Evolutionary conservation across 2,329 filamentous ascomycete genomes (phyloP).

Genomic region (Tolypocladium tundrense): DNA sequence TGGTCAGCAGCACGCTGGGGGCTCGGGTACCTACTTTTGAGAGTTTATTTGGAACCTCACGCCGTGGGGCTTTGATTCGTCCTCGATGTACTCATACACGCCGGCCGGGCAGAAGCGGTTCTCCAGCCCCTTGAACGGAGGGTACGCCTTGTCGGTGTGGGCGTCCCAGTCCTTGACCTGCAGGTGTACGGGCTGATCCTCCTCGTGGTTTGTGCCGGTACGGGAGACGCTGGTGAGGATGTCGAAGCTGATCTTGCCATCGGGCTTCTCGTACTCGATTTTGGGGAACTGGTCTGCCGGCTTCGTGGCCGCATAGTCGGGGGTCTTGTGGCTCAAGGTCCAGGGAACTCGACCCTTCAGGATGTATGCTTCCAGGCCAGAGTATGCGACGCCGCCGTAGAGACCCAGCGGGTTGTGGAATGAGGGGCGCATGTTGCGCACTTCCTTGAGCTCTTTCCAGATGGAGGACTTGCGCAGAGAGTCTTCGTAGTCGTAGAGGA

Average conservation of each 20-base stretch:
- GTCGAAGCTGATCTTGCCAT: slow-evolving; percentile 90
- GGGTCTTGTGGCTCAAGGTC: slow-evolving; percentile 77
- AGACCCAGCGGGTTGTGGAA: slow-evolving; percentile 83
- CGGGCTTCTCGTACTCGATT: slow-evolving; percentile 95
- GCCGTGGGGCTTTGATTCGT: slow-evolving; percentile 73
- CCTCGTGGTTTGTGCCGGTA: slow-evolving; percentile 96
- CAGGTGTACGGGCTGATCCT: slow-evolving; percentile 93
- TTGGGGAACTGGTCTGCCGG: slow-evolving; percentile 68
- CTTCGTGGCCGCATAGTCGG: slow-evolving; percentile 72
- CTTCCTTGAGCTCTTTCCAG: slow-evolving; percentile 89
- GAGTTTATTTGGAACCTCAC: slow-evolving; percentile 96
- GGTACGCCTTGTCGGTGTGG: slow-evolving; percentile 75
- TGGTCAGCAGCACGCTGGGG: slow-evolving; percentile 3
- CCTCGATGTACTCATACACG: slow-evolving; percentile 97
- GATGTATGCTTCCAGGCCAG: slow-evolving; percentile 81
- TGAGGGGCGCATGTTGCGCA: slow-evolving; percentile 94
- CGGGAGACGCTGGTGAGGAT: slow-evolving; percentile 91
- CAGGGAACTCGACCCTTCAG: slow-evolving; percentile 80
- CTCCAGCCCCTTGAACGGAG: slow-evolving; percentile 83
- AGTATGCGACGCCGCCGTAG: slow-evolving; percentile 86
- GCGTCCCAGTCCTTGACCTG: slow-evolving; percentile 93
- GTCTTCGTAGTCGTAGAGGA: slow-evolving; percentile 92
- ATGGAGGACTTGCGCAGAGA: slow-evolving; percentile 75
- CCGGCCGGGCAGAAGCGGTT: slow-evolving; percentile 95
- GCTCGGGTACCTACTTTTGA: slow-evolving; percentile 66